phyloP scores from a whole-genome alignment of 1,284 basidiomycete species.

The Irpex sp. region DNA sequence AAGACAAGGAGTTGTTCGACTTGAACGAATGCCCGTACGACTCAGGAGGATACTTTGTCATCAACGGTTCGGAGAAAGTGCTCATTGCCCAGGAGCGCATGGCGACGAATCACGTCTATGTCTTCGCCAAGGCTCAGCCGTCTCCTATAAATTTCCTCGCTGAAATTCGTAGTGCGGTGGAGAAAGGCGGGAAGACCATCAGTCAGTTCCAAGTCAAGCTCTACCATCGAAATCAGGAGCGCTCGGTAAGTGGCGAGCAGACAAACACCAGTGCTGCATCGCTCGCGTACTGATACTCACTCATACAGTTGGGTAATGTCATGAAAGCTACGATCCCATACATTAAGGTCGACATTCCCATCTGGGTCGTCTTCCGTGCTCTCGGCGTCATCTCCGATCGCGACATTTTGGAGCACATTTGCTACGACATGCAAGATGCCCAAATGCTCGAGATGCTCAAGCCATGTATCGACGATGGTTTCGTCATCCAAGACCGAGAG shows the following conservation, averaged over 20 bases:
- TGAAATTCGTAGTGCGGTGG: conserved; percentile 96
- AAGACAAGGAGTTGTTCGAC: conserved; percentile 82
- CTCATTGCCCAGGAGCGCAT: conserved; percentile 99
- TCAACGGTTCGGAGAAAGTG: conserved; percentile 99
- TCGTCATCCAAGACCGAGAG: conserved; percentile 97
- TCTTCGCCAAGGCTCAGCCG: conserved; percentile 97
- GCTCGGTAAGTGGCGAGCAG: conserved; percentile 57
- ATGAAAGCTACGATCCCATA: conserved; percentile 98
- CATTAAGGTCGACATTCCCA: conserved; percentile 97
- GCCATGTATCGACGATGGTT: conserved; percentile 98
- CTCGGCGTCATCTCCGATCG: conserved; percentile 97
- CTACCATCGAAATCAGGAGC: conserved; percentile 87
- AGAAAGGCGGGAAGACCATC: conserved; percentile 98
- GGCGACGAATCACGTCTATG: conserved; percentile 99
- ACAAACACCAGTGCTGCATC: conserved; percentile 2
- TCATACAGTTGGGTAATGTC: conserved; percentile 75
- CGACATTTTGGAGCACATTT: conserved; percentile 97
- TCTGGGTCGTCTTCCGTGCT: conserved; percentile 98
- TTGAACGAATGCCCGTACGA: conserved; percentile 98
- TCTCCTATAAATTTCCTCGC: conserved; percentile 95
- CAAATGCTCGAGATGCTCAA: conserved; percentile 99
- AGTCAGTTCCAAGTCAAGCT: conserved; percentile 99
- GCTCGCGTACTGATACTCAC: background rate
- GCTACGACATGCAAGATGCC: conserved; percentile 94
- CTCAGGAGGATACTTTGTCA: conserved; percentile 98